Percentiles rank a stretch among this genome's conserved stretches.
Conservation (phyloP, 108 stramenopile genomes). For the Stephanodiscus triporus region DNA sequence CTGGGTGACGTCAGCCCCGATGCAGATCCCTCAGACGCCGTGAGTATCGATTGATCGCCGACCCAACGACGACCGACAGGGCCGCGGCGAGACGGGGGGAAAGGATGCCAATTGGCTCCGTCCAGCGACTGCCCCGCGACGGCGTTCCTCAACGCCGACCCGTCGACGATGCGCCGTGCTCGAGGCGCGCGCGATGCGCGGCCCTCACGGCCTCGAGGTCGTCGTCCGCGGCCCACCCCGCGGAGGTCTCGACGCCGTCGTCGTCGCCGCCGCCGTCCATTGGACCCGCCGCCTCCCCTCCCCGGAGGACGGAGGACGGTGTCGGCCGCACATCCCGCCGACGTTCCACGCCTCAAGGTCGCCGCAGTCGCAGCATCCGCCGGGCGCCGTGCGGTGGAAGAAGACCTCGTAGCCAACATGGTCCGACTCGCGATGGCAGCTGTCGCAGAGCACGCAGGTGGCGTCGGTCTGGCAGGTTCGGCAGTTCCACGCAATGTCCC, state of each 20-base stretch:
- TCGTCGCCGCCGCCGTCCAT: conserved; percentile 25
- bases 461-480: too few relatives aligned
- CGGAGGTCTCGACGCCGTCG: conserved; percentile 23
- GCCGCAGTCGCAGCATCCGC: too few relatives aligned
- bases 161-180: conserved; percentile 28
- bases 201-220: conserved; percentile 68
- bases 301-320: conserved; percentile 56
- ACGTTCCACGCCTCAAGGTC: conserved; percentile 94
- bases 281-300: too few relatives aligned
- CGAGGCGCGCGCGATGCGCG: conserved; percentile 36
- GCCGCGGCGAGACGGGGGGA: conserved; percentile 78
- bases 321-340: conserved; percentile 88
- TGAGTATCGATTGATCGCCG: conserved; percentile 68
- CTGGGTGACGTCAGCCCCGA: conserved; percentile 80
- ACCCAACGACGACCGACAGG: conserved; percentile 76
- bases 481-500: too few relatives aligned
- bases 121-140: background rate
- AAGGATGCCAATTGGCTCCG: conserved; percentile 29
- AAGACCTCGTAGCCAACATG: conserved; percentile 97
- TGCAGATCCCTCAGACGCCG: conserved; percentile 76
- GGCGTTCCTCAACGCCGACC: conserved; percentile 13
- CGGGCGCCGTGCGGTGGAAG: conserved; percentile 97
- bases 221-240: conserved; percentile 55
- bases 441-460: too few relatives aligned
- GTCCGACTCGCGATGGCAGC: conserved; percentile 87